Base-by-base conservation (phyloP, 2,329 filamentous ascomycete genomes). In the Xylaria sp. region DNA sequence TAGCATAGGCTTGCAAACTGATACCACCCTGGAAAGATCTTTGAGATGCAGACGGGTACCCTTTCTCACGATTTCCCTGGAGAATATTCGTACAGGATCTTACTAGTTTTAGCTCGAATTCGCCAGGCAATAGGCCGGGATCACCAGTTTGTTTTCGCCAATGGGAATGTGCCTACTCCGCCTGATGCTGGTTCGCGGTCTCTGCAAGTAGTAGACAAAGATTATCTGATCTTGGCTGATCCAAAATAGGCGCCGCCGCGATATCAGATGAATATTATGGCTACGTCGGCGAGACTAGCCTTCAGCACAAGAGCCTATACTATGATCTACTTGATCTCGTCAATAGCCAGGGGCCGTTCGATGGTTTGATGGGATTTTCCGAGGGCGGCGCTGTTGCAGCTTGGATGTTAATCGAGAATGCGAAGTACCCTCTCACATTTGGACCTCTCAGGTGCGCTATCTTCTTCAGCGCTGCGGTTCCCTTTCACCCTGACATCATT, bases 361-460 rank as follows among this genome's bases (percentile, higher is more conserved):
- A 78, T 48, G 77, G 72, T 21, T 51, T 78, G 18, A 78, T 78
- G 74, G 77, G 77, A 1, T 78, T 78, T 67, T 78, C 76, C 9
- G 76, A 79, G 53, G 77, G 77, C 23, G 76, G 75, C 44, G 75
- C 73, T 1, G 71, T 79, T 18, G 77, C 75, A 27, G 77, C 77
- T n/a, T 77, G 73, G 71, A 73, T 79, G 65, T 66, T 79, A 3
- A 65, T 77, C 29, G 75, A 78, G 35, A 75, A 78, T 67, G 67
- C 75, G 18, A 71, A 69, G 59, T 68, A 72, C 54, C 69, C 64
- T 18, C 57, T 62, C 40, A 74, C 69, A 1, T 78, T 78, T 57
- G 74, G 74, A 44, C 62, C 60, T 10, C 72, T 78, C 54, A 75
- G 75, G 57, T 78, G 78, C 62, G 76, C 73, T 50, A 75, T 79